Percentiles rank a stretch among this genome's conserved stretches.
phyloP scores from a whole-genome alignment of 192 early-diverging fungal species.

The Powellomyces hirtus region DNA sequence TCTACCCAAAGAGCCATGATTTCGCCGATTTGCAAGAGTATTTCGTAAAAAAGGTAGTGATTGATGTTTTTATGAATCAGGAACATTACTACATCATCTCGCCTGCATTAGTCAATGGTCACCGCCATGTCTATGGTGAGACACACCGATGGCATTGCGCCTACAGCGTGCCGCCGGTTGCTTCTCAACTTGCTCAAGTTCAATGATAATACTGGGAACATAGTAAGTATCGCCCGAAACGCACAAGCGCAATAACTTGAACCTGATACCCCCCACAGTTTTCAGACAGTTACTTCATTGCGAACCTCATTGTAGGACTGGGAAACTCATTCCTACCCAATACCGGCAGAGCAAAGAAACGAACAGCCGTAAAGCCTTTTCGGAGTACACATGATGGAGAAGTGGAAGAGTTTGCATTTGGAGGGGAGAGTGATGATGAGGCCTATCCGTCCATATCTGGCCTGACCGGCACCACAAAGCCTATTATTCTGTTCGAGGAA shows the following conservation, averaged over 20 bases:
- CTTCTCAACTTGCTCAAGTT: slow-evolving; percentile 77
- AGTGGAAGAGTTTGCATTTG: slow-evolving; percentile 10
- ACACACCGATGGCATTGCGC: slow-evolving; percentile 61
- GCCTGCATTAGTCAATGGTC: too few species aligned
- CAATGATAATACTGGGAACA: slow-evolving; percentile 92
- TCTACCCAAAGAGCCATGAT: slow-evolving; percentile 76
- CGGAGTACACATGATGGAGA: background rate
- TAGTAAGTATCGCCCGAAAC: background rate
- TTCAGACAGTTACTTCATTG: slow-evolving; percentile 78
- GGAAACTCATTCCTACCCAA: slow-evolving; percentile 63
- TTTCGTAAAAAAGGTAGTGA: slow-evolving; percentile 80
- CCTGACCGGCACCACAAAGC: background rate
- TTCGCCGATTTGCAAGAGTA: slow-evolving; percentile 87
- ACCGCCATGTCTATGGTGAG: slow-evolving; percentile 71
- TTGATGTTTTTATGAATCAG: too few species aligned
- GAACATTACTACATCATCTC: slow-evolving; percentile 92
- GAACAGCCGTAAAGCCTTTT: background rate
- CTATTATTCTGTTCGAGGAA: slow-evolving; percentile 46
- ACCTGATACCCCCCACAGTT: slow-evolving; percentile 35
- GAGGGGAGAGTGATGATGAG: slow-evolving; percentile 27
- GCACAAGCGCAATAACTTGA: background rate
- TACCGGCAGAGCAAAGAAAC: background rate
- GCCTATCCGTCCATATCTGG: background rate
- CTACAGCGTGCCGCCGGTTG: slow-evolving; percentile 58
- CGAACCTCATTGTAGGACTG: slow-evolving; percentile 69